phyloP scores from a whole-genome alignment of 2,329 filamentous ascomycete genomes.

The Xylariaceae sp. region DNA sequence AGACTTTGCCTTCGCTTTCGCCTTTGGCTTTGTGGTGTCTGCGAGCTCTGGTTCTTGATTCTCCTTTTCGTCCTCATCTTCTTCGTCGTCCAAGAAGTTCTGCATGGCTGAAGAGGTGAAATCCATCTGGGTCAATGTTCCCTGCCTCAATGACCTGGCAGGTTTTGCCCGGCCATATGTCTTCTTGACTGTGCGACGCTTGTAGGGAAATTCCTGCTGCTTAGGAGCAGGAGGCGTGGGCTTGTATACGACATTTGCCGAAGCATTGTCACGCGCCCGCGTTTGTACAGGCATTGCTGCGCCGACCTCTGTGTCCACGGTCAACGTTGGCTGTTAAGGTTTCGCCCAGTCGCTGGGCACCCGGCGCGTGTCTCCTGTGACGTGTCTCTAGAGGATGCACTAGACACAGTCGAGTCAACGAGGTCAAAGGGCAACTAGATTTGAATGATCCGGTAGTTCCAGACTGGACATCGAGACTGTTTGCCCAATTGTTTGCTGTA shows the following conservation, averaged over 20 bases:
- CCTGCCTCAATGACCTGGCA: slow-evolving; percentile 18
- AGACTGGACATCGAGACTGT: too few relatives aligned
- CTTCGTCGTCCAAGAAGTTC: slow-evolving; percentile 14
- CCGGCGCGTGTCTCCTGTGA: too few relatives aligned
- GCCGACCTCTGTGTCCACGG: neutral
- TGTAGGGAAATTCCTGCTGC: slow-evolving; percentile 24
- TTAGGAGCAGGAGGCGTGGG: slow-evolving; percentile 24
- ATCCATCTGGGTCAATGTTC: slow-evolving; percentile 30
- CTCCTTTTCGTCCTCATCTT: slow-evolving; percentile 6
- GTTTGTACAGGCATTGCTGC: slow-evolving; percentile 24
- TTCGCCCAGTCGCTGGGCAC: neutral
- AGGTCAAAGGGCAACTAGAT: too few relatives aligned
- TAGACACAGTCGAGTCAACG: too few relatives aligned
- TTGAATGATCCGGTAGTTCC: too few relatives aligned
- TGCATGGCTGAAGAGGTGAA: slow-evolving; percentile 23
- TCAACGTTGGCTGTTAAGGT: slow-evolving; percentile 1
- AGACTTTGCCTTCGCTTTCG: slow-evolving; percentile 14
- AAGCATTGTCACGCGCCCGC: slow-evolving; percentile 18
- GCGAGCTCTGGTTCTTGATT: slow-evolving; percentile 8
- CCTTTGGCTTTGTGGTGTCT: neutral
- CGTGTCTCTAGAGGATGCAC: too few relatives aligned
- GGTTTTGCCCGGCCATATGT: slow-evolving; percentile 24
- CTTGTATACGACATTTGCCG: slow-evolving; percentile 17
- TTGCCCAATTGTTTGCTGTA: too few relatives aligned
- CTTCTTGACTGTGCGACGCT: slow-evolving; percentile 20